Conservation (phyloP, 2,329 filamentous ascomycete genomes). For the Chalaropsis ovoidea region DNA sequence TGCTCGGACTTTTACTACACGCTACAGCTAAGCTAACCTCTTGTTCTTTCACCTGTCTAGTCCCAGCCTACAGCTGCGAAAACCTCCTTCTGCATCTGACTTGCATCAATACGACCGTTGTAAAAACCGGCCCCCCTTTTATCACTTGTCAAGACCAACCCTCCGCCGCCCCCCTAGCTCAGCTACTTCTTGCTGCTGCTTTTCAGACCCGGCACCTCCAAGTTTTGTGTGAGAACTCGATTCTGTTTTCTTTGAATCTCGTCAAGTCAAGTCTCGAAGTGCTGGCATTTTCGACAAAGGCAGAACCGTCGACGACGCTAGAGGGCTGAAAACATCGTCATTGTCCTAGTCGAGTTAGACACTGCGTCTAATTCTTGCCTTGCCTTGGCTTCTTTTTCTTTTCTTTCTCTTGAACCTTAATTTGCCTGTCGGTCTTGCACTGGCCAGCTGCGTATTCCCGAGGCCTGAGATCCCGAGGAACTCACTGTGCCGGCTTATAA, state of each 20-base stretch:
- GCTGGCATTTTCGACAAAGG: conserved; percentile 8
- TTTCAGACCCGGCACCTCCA: neutral
- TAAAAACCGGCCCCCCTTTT: neutral
- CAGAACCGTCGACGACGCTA: neutral
- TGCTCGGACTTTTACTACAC: conserved; percentile 4
- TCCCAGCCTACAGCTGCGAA: neutral
- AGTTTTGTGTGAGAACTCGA: neutral
- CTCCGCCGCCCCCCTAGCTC: neutral
- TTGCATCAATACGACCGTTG: neutral
- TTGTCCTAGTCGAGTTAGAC: neutral
- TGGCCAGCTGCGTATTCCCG: neutral
- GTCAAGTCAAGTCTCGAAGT: neutral
- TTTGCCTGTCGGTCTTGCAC: neutral
- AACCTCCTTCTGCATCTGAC: neutral
- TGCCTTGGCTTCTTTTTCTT: neutral
- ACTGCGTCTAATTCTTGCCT: neutral
- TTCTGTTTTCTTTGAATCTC: neutral
- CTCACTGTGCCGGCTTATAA: neutral
- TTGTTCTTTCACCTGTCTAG: conserved; percentile 3
- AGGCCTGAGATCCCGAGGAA: neutral
- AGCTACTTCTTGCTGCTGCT: neutral
- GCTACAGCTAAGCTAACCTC: conserved; percentile 9
- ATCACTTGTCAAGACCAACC: neutral
- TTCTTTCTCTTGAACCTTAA: neutral
- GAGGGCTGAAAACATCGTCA: neutral